phyloP scores from a whole-genome alignment of 257 asterid genomes.

The Solanum infundibuliforme region DNA sequence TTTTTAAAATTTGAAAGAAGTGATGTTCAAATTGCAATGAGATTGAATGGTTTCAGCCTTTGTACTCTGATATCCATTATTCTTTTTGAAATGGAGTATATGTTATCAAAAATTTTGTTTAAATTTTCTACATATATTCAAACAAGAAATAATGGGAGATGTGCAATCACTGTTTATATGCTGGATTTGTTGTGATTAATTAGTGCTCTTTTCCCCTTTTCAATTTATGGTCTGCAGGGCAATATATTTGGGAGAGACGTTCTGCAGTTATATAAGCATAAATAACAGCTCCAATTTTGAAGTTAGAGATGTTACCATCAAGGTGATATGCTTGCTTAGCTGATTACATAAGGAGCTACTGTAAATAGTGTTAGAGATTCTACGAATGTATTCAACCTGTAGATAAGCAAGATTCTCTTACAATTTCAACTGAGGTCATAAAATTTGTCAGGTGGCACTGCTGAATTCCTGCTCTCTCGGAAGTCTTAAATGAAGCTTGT shows the following conservation, averaged over 20 bases:
- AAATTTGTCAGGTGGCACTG: background rate
- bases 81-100: background rate
- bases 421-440: background rate
- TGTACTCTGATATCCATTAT: background rate
- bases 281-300: slow-evolving; percentile 86
- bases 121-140: background rate
- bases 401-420: background rate
- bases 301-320: slow-evolving; percentile 77
- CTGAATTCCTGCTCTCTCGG: background rate
- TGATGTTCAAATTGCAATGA: background rate
- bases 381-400: background rate
- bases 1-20: background rate
- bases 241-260: slow-evolving; percentile 95
- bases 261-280: slow-evolving; percentile 94
- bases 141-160: background rate
- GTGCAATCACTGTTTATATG: background rate
- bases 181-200: background rate
- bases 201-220: background rate
- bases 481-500: background rate
- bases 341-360: background rate
- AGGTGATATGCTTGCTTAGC: slow-evolving; percentile 31
- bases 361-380: background rate
- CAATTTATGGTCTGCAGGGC: slow-evolving; percentile 41
- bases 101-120: background rate
- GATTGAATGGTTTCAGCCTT: background rate